Conservation (phyloP, 2,329 filamentous ascomycete genomes). For the Cordyceps javanica region DNA sequence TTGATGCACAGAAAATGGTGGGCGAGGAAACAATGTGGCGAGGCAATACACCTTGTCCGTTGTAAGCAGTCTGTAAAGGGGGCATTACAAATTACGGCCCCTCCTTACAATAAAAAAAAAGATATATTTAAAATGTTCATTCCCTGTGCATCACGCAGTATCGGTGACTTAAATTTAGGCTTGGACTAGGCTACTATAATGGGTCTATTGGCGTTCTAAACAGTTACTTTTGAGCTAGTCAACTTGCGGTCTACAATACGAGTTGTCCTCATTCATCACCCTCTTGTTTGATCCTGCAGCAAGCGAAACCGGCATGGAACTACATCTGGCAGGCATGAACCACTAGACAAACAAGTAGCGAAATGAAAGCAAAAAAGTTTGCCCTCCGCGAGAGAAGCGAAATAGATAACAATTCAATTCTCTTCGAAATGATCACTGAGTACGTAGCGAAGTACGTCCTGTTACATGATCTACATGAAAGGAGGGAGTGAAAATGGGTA, state of each 20-base stretch:
- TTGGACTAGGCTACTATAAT: not conserved
- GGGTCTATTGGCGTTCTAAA: not conserved
- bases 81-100: constrained; percentile 35
- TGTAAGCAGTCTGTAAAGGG: constrained; percentile 30
- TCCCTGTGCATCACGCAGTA: not conserved
- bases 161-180: not conserved
- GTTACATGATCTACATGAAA: constrained; percentile 52
- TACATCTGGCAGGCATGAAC: not conserved
- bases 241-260: not conserved
- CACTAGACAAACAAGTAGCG: not conserved
- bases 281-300: not conserved
- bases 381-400: not conserved
- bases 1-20: constrained; percentile 31
- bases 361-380: not conserved
- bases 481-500: constrained; percentile 94
- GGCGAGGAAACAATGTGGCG: constrained; percentile 28
- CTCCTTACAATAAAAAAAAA: constrained; percentile 33
- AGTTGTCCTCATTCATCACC: not conserved
- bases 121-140: constrained; percentile 16
- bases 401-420: not conserved
- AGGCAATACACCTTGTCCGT: constrained; percentile 33
- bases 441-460: not conserved
- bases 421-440: too few species aligned
- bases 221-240: not conserved
- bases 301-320: not conserved